Base-by-base conservation (phyloP, 352 stramenopile species). In the Sclerospora graminicola region DNA sequence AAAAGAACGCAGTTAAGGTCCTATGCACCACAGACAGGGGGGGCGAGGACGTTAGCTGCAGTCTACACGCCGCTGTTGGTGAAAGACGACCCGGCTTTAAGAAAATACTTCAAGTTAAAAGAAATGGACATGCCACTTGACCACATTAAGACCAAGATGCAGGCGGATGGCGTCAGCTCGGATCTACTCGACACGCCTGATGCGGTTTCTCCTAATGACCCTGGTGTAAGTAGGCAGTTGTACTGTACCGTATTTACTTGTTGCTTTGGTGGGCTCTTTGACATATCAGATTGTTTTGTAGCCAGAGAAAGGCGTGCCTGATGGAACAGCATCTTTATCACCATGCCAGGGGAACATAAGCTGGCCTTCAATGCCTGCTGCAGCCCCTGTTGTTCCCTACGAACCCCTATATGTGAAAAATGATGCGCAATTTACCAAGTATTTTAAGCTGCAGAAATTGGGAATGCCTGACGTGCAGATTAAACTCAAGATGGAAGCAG, bases 91-190 rank as follows among this genome's bases (percentile, higher is more conserved):
- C 69, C 76, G 6, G 64, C 45, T 11, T 83, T 87, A 28, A 57
- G 59, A 8, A 88, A 83, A 27, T 93, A 90, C 48, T 93, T 93
- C 53, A 89, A 89, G 49, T 48, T 93, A 5, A 83, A 88, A 41
- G 56, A 67, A 20, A 78, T 90, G 64, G 57, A 64, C 18, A 93
- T 93, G 76, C 73, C 78, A 0, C 37, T 70, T 0, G 81, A 90
- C 1, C 73, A 90, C 44, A 86, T 93, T 51, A 84, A 84, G 37
- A 49, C 41, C 4, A 90, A 90, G 34, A 93, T 93, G 75, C 56
- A 82, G 38, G 54, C 61, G 2, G 78, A 92, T 35, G 81, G 78
- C 4, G 60, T 90, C 8, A 62, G 64, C 29, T 56, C 74, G 4
- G 48, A 51, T 13, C 51, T 92, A 19, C 50, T 92, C 1, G 81